Conservation (phyloP, 2,329 filamentous ascomycete genomes). For the Rutstroemia sydowiana region DNA sequence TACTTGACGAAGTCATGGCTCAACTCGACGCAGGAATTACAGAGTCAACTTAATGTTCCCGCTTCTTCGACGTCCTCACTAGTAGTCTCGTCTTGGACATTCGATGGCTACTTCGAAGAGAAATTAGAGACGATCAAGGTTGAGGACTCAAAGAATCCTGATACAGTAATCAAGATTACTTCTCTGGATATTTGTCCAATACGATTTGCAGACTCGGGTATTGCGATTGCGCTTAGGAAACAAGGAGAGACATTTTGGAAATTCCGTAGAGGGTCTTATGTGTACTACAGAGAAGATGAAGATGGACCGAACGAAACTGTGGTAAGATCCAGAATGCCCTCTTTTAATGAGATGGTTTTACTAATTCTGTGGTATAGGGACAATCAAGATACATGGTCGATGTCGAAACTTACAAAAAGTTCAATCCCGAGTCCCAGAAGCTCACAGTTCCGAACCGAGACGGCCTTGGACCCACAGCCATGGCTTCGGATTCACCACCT, state of each 20-base stretch:
- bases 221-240: conserved; percentile 6
- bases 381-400: conserved; percentile 10
- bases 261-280: conserved; percentile 1
- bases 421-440: background rate
- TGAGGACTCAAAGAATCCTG: conserved; percentile 3
- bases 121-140: background rate
- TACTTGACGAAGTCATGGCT: conserved; percentile 8
- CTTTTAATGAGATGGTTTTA: background rate
- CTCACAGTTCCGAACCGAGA: background rate
- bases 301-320: background rate
- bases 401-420: conserved; percentile 5
- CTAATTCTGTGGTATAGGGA: background rate
- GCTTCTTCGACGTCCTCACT: background rate
- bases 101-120: conserved; percentile 7
- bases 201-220: conserved; percentile 2
- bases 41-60: background rate
- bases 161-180: conserved; percentile 3
- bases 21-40: background rate
- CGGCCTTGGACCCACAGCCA: conserved; percentile 1
- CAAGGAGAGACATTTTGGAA: conserved; percentile 11
- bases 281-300: conserved; percentile 7
- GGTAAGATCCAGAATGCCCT: background rate
- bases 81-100: conserved; percentile 7
- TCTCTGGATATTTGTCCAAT: conserved; percentile 5
- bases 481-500: conserved; percentile 4